A percentile compares a stretch with the other conserved stretches of the same genome.
Conservation (phyloP, 306 rosid genomes). For the Malus sieversii region DNA sequence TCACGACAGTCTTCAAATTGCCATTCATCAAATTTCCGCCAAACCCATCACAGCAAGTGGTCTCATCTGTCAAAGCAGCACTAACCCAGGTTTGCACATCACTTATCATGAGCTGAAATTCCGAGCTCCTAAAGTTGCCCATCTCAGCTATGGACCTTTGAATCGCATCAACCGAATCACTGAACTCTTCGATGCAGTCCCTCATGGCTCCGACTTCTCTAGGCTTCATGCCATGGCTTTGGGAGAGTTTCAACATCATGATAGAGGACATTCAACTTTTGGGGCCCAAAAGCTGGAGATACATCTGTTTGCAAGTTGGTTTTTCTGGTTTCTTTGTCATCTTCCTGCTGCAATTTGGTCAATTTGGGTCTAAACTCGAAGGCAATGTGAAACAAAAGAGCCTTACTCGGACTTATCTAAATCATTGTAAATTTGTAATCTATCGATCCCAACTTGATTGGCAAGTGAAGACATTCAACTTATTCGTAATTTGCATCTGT, state of each 20-base stretch:
- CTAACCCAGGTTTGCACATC: conserved; percentile 78
- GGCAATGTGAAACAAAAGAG: not conserved
- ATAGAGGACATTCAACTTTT: conserved; percentile 6
- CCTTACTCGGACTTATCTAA: not conserved
- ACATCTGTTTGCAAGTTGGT: not conserved
- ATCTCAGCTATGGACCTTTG: conserved; percentile 44
- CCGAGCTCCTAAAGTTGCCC: conserved; percentile 15
- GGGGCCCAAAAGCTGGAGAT: not conserved
- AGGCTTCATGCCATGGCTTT: conserved; percentile 26
- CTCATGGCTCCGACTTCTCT: conserved; percentile 47
- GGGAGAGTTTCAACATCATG: conserved; percentile 26
- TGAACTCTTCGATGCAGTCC: conserved; percentile 63
- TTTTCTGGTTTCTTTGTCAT: not conserved
- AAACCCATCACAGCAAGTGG: conserved; percentile 63
- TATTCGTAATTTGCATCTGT: not conserved
- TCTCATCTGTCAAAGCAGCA: conserved; percentile 66
- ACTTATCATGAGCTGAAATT: conserved; percentile 32
- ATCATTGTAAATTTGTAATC: too few species aligned
- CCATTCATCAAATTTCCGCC: conserved; percentile 19
- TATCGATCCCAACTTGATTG: not conserved
- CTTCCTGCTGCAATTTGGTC: not conserved
- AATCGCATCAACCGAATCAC: conserved; percentile 50
- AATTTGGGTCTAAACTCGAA: not conserved
- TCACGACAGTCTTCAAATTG: conserved; percentile 30
- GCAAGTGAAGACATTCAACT: not conserved